phyloP scores from a whole-genome alignment of 169 alveolate species.

The Blepharisma undulans region DNA sequence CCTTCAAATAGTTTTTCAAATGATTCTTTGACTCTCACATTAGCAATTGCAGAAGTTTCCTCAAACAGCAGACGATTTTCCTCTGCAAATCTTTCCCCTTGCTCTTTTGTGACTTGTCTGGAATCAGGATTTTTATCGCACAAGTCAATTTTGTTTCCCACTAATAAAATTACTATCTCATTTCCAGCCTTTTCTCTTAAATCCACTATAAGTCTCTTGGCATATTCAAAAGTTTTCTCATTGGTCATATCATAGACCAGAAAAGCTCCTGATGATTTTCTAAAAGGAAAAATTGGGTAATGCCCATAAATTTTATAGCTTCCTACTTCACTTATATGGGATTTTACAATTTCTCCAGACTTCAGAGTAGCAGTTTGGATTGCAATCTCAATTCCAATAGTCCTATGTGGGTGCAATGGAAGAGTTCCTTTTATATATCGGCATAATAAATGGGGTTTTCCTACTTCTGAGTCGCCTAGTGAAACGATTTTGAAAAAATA shows the following conservation, averaged over 20 bases:
- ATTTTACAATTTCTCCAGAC: too few relatives aligned
- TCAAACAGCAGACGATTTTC: conserved; percentile 90
- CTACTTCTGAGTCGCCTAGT: conserved; percentile 98
- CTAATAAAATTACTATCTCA: conserved; percentile 98
- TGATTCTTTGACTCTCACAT: conserved; percentile 94
- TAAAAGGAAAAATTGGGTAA: too few relatives aligned
- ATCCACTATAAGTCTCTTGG: too few relatives aligned
- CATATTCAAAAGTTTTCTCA: conserved; percentile 88
- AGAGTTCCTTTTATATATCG: conserved; percentile 94
- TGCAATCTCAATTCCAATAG: conserved; percentile 98
- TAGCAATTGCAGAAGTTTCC: conserved; percentile 97
- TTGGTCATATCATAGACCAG: conserved; percentile 94
- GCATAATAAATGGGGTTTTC: conserved; percentile 93
- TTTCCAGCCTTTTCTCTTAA: conserved; percentile 87
- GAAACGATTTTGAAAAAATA: conserved; percentile 90
- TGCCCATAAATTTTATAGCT: too few relatives aligned
- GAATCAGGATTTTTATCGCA: conserved; percentile 88
- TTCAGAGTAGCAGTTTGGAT: conserved; percentile 96
- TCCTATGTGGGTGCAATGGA: conserved; percentile 95
- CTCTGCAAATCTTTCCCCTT: conserved; percentile 90
- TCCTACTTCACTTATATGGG: too few relatives aligned
- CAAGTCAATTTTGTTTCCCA: conserved; percentile 97
- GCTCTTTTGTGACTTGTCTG: conserved; percentile 88
- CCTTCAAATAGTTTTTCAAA: conserved; percentile 93
- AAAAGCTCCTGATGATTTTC: conserved; percentile 95